Evolutionary conservation across 805 yeast species (phyloP), one percentile per base, ranked within the genome.

Genomic region (Myxozyma lipomycoides): DNA sequence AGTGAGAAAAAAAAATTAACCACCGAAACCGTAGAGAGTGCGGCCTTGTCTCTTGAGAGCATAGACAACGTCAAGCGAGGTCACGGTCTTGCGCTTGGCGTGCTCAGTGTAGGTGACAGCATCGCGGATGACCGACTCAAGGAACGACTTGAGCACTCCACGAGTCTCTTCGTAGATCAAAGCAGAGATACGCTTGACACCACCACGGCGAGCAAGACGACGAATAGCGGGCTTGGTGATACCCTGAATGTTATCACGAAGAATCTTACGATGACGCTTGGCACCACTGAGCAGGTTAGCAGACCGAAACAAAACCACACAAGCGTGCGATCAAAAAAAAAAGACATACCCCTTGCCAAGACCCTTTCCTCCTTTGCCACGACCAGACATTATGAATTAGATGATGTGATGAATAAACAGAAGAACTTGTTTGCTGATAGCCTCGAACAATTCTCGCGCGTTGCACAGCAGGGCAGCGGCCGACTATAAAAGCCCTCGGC

Each of bases 281-380:
- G 98, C 98, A 80, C 98, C 98, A 78, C 97, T 55, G 24, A 6
- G 36, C 28, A 21, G 15, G 38, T 49, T 48, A 49, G 44, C 30
- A 52, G 4, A 9, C 46, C 10, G 22, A 24, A 9, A 32, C 36
- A 23, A 6, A 4, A 30, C 40, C 4, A 41, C 12, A 26, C 3
- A n/a, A 45, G n/a, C n/a, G n/a, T n/a, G n/a, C n/a, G n/a, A n/a
- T 4, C 38, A 18, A 48, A 19, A 10, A 21, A 24, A 25, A 9
- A 7, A 28, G 9, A 25, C 60, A 23, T 54, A 55, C 60, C 65
- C 98, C 80, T 93, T 93, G 71, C 98, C 98, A 69, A 93, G 82
- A 78, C 98, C 98, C 86, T 93, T 93, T 72, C 98, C 98, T 73
- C 98, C 98, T 88, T 93, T 91, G 71, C 98, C 98, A 83, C 97